Base-by-base conservation (phyloP, 2,329 filamentous ascomycete species). In the Cytospora chrysosperma region DNA sequence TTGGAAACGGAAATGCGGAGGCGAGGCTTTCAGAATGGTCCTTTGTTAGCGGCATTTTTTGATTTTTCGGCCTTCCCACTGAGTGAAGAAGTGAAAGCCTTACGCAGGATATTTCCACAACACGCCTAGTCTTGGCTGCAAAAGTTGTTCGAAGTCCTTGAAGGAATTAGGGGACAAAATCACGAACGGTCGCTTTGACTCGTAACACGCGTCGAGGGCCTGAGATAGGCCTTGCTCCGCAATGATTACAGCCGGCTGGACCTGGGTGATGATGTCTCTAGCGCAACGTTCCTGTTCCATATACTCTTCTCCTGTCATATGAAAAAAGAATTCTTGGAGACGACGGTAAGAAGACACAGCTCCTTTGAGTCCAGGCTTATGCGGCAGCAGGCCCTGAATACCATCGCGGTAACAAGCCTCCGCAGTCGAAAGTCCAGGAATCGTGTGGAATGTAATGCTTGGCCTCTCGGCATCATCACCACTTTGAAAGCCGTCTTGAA, bases 51-150 rank as follows among this genome's bases (percentile, higher is more conserved):
- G 17, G 34, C 9, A 5, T 40, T n/a, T 17, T 5, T 5, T 19
- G 37, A 40, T 19, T 13, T 19, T 10, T 19, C 37, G 12, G 15
- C 4, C 5, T 8, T 37, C n/a, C 4, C 19, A 34, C 9, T 6
- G 19, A 40, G 4, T n/a, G 12, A n/a, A 40, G 37, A 28, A 10
- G 10, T n/a, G n/a, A 9, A 8, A 27, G 12, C 32, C 56, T 26
- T 28, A 59, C 56, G 50, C 58, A 40, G 58, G 58, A 34, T 61
- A 61, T 21, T 61, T 61, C 58, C 58, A 61, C 9, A 54, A 34
- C 24, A 47, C 40, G 17, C 24, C 50, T 12, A 61, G 26, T 50
- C 50, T 17, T 24, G 58, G 58, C 51, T 61, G 58, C 9, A 47
- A 61, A 4, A 7, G 8, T 27, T 61, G 58, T 50, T 61, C 58